Base-by-base conservation (phyloP, 75 land plant species). In the Pinus taeda region DNA sequence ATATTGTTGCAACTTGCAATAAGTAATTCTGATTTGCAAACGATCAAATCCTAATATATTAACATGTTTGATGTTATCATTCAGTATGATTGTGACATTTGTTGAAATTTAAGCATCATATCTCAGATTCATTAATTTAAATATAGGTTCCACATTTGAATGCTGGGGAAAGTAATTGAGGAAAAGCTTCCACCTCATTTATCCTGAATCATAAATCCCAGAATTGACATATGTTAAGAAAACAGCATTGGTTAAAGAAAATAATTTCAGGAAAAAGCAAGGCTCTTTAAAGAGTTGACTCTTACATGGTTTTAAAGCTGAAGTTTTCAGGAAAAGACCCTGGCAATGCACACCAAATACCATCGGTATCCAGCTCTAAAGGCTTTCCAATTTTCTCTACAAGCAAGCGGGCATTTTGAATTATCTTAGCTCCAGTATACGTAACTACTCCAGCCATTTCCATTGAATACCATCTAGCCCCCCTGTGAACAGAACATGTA, bases 401-500 rank as follows among this genome's bases (percentile, higher is more conserved):
- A 39, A 97, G 82, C 42, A 95, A 76, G 14, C 94, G 93, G 77
- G 99, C 99, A 91, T 95, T 97, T 71, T 97, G 99, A 36, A 97
- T 97, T 4, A 97, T 97, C 83, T 97, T 97, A 29, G 99, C 99
- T 18, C 99, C 99, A 73, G 99, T 97, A 69, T 97, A 97, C 6
- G 99, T 97, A 39, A 97, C 99, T 13, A 95, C 97, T 57, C 99
- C 99, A 65, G 99, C 99, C 99, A 97, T 97, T 85, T 97, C 98
- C 99, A 97, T 97, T 21, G 99, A 97, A 75, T 93, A 97, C 99
- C 99, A 97, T 81, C 99, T 86, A 45, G 99, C 99, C 71, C 99
- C 99, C 83, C 99, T 97, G 74, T 36, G 76, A 42, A 29, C 64
- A 77, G 71, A 73, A 60, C 71, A 79, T 55, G 4, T 1, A 80